Evolutionary conservation across 352 stramenopile species (phyloP).

Genomic region (Phytophthora sansomeana): DNA sequence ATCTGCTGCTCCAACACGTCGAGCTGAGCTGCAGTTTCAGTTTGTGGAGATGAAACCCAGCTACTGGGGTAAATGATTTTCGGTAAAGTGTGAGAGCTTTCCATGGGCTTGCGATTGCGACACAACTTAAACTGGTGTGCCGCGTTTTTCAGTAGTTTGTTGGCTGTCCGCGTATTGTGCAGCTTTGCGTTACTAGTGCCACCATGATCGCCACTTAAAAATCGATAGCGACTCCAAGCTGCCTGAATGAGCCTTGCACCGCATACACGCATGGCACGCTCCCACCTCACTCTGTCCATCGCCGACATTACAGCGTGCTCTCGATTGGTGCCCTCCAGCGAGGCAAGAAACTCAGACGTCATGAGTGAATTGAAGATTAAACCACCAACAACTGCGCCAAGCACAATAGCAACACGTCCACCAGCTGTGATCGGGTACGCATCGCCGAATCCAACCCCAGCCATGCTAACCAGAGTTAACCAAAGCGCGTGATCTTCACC

Average conservation of each 20-base stretch:
- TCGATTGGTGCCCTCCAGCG: slow-evolving; percentile 64
- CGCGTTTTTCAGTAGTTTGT: slow-evolving; percentile 22
- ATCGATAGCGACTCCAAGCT: slow-evolving; percentile 42
- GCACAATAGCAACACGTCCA: slow-evolving; percentile 52
- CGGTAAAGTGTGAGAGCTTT: slow-evolving; percentile 25
- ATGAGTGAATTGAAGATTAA: slow-evolving; percentile 67
- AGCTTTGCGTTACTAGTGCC: background rate
- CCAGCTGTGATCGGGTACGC: slow-evolving; percentile 58
- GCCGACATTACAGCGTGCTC: slow-evolving; percentile 57
- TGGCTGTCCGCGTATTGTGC: background rate
- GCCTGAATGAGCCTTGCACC: slow-evolving; percentile 46
- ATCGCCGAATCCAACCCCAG: slow-evolving; percentile 68
- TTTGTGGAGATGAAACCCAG: slow-evolving; percentile 11
- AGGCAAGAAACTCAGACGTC: slow-evolving; percentile 68
- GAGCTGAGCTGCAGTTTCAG: slow-evolving; percentile 12
- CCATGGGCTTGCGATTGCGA: slow-evolving; percentile 40
- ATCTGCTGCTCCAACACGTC: slow-evolving; percentile 30
- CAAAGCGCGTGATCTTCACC: slow-evolving; percentile 67
- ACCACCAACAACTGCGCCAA: slow-evolving; percentile 62
- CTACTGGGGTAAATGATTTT: no score
- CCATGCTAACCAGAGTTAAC: slow-evolving; percentile 73
- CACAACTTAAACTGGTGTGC: slow-evolving; percentile 42
- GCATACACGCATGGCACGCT: slow-evolving; percentile 39
- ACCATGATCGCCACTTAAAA: slow-evolving; percentile 1
- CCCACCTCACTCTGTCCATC: slow-evolving; percentile 53